Evolutionary conservation across 768 basidiomycete genomes (phyloP).

Genomic region (Macrocybe gigantea): DNA sequence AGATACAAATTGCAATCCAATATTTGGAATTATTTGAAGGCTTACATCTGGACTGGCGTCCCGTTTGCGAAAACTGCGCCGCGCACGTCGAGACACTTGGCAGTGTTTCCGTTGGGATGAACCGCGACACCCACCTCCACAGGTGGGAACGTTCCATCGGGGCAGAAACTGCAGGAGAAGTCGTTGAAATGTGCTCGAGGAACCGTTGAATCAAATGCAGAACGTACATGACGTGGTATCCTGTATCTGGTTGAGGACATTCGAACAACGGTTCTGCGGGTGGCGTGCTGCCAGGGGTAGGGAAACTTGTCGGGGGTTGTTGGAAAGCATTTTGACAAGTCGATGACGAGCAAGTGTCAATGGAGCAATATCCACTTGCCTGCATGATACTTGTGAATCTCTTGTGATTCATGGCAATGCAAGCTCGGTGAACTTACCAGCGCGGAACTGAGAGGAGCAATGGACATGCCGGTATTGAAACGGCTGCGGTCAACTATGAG

Average conservation of each 20-base stretch:
- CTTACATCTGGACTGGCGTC: no score
- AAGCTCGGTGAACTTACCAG: constrained; percentile 5
- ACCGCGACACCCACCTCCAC: not conserved
- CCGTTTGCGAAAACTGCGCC: no score
- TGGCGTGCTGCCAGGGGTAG: constrained; percentile 7
- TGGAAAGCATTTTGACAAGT: constrained; percentile 20
- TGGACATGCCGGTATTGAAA: constrained; percentile 3
- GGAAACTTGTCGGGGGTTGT: constrained; percentile 18
- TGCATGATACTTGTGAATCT: not conserved
- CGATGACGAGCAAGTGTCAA: not conserved
- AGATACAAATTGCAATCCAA: no score
- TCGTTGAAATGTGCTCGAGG: not conserved
- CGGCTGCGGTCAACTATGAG: not conserved
- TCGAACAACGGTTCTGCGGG: constrained; percentile 16
- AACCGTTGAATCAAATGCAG: not conserved
- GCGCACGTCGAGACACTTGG: no score
- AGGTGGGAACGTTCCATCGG: constrained; percentile 15
- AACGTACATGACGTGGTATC: constrained; percentile 21
- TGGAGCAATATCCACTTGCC: constrained; percentile 16
- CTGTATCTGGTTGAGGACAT: constrained; percentile 13
- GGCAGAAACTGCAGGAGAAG: constrained; percentile 18
- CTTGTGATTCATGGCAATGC: not conserved
- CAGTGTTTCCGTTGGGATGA: no score
- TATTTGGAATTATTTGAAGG: no score
- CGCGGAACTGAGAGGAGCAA: not conserved